Evolutionary conservation across 2,329 filamentous ascomycete genomes (phyloP).

Genomic region (Biscogniauxia sp.): DNA sequence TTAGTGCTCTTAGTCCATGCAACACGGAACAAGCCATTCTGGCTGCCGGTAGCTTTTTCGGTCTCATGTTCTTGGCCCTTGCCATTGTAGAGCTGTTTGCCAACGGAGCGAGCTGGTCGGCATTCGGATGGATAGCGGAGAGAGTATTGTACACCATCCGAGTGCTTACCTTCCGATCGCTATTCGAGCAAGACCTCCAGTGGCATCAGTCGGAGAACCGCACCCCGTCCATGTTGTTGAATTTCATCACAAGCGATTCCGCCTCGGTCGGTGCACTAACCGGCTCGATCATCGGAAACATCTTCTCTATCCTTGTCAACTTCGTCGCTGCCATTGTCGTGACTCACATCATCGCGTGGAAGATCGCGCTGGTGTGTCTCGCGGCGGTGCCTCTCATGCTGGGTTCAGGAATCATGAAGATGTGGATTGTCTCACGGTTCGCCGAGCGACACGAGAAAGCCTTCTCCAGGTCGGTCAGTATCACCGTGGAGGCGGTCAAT

Average conservation of each 20-base stretch:
- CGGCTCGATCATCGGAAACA: conserved; percentile 67
- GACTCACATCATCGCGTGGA: conserved; percentile 72
- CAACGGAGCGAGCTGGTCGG: conserved; percentile 56
- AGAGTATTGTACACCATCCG: conserved; percentile 63
- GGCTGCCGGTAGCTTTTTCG: conserved; percentile 36
- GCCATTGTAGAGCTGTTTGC: conserved; percentile 57
- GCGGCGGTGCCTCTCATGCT: conserved; percentile 67
- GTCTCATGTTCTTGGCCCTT: conserved; percentile 47
- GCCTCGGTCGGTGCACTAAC: conserved; percentile 66
- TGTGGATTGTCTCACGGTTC: conserved; percentile 60
- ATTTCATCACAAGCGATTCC: conserved; percentile 67
- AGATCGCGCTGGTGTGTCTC: conserved; percentile 70
- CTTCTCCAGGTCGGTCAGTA: conserved; percentile 60
- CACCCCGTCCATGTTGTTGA: conserved; percentile 60
- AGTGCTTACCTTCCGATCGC: conserved; percentile 61
- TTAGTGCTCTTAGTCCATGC: conserved; percentile 50
- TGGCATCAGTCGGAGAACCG: conserved; percentile 69
- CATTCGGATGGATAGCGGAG: conserved; percentile 58
- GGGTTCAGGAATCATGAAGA: conserved; percentile 66
- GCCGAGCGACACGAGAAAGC: conserved; percentile 63
- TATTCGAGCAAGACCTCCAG: conserved; percentile 64
- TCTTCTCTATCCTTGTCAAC: conserved; percentile 67
- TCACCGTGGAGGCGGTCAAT: conserved; percentile 66
- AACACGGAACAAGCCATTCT: conserved; percentile 38
- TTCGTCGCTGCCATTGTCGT: conserved; percentile 66